Percentiles rank a stretch among this genome's conserved stretches.
phyloP scores from a whole-genome alignment of 2,329 filamentous ascomycete genomes.

The Diaporthe citrichinensis region DNA sequence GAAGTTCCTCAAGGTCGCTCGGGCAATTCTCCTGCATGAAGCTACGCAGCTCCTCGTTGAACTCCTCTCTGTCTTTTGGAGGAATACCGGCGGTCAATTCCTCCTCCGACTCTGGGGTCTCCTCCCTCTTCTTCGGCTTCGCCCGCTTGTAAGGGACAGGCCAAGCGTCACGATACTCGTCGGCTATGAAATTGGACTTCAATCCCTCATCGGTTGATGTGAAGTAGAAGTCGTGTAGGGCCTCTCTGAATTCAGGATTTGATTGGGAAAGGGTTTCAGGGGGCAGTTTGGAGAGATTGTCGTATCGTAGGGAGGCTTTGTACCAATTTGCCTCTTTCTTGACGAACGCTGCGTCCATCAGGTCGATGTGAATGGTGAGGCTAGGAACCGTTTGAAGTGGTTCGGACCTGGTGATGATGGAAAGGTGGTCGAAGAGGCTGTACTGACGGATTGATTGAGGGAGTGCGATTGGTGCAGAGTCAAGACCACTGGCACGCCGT shows the following conservation, averaged over 20 bases:
- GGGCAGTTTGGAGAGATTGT: conserved; percentile 18
- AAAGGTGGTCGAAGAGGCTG: neutral
- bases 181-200: neutral
- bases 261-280: conserved; percentile 7
- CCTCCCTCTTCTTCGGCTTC: conserved; percentile 9
- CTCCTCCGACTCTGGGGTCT: neutral
- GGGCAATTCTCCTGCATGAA: neutral
- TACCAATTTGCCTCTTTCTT: conserved; percentile 35
- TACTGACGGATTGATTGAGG: neutral
- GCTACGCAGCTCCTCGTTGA: conserved; percentile 9
- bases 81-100: conserved; percentile 18
- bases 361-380: neutral
- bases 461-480: neutral
- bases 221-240: conserved; percentile 6
- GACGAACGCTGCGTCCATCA: neutral
- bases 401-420: conserved; percentile 7
- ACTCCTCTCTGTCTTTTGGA: conserved; percentile 24
- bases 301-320: conserved; percentile 7
- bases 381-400: neutral
- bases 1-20: neutral
- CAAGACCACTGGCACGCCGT: neutral
- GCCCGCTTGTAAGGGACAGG: neutral
- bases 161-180: neutral
- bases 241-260: neutral
- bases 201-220: neutral